Conservation (phyloP, 78 protist species). For the Dictyostelium intermedium region DNA sequence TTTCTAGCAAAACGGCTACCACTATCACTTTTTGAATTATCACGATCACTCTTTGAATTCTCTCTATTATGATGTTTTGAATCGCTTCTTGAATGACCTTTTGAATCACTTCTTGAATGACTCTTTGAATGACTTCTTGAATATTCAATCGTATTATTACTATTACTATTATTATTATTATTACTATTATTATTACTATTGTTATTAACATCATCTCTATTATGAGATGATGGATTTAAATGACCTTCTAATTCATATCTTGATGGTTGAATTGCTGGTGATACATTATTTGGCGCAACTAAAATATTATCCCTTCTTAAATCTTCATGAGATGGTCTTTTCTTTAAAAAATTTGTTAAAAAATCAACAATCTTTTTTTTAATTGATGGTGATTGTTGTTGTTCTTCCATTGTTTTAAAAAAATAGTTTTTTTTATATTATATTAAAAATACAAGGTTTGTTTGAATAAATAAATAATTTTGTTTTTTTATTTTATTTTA, state of each 20-base stretch:
- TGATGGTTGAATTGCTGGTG: slow-evolving; percentile 54
- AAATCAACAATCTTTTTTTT: slow-evolving; percentile 63
- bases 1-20: background rate
- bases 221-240: slow-evolving; percentile 3
- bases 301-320: slow-evolving; percentile 61
- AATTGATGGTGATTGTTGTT: slow-evolving; percentile 16
- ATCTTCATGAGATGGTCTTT: slow-evolving; percentile 63
- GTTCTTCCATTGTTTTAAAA: background rate
- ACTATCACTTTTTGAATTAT: background rate
- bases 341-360: slow-evolving; percentile 30
- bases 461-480: background rate
- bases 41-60: background rate
- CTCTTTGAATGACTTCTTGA: background rate
- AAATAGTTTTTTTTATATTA: background rate
- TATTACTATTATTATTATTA: background rate
- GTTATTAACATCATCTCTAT: background rate
- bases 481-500: background rate
- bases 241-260: slow-evolving; percentile 24
- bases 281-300: slow-evolving; percentile 9
- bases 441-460: background rate
- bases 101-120: background rate
- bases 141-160: background rate
- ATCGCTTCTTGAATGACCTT: background rate
- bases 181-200: background rate
- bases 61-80: background rate